phyloP scores from a whole-genome alignment of 208 protist genomes.

The Naegleria fowleri region DNA sequence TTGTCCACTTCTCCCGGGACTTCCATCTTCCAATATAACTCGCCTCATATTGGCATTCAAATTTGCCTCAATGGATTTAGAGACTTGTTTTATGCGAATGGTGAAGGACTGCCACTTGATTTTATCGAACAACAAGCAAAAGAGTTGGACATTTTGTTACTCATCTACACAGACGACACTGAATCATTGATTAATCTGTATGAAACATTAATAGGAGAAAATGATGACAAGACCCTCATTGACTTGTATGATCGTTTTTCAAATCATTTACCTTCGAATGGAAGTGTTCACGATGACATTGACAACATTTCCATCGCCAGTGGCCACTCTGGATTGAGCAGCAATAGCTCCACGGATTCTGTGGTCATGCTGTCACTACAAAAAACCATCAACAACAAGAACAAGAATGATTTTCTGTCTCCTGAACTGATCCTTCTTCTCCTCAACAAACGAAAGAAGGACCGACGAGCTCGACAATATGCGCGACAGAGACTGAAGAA shows the following conservation, averaged over 20 bases:
- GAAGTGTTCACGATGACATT: too few species aligned
- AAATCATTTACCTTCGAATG: not conserved
- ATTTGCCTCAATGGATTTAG: not conserved
- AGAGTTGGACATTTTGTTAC: not conserved
- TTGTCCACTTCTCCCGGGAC: not conserved
- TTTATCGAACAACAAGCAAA: not conserved
- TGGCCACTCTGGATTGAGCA: not conserved
- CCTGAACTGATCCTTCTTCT: not conserved
- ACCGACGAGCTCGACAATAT: not conserved
- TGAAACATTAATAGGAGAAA: not conserved
- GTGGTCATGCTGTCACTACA: not conserved
- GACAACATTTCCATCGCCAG: not conserved
- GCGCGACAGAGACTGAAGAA: not conserved
- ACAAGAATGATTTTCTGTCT: not conserved
- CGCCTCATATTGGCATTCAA: not conserved
- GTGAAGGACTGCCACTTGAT: not conserved
- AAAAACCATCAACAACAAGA: not conserved
- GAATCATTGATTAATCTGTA: not conserved
- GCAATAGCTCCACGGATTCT: not conserved
- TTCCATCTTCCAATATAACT: not conserved
- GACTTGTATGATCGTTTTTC: not conserved
- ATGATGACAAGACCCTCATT: not conserved
- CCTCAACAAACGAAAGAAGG: not conserved
- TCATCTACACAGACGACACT: not conserved
- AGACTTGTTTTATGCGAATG: slow-evolving; percentile 3